These are phyloP conservation scores for Colletotrichum coccodes DNA, from an alignment of 2,329 filamentous ascomycete genomes.

Conservation along the genomic window DNA sequence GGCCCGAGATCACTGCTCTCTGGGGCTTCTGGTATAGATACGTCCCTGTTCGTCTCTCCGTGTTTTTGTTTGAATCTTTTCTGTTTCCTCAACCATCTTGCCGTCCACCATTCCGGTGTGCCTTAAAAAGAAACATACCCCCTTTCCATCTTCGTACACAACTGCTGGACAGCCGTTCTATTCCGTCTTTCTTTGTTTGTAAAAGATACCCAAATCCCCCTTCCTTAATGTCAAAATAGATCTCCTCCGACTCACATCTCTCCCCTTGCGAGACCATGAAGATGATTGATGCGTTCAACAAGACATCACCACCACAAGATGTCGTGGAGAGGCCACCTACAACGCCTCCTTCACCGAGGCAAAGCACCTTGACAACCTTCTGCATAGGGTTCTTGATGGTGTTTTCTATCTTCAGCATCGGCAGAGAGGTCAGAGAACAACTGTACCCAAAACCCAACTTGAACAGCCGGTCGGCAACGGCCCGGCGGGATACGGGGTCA, in stretches of 20 bases:
- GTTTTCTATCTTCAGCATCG: constrained; percentile 27
- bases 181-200: neutral
- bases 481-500: neutral
- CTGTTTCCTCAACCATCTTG: constrained; percentile 1
- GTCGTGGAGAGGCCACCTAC: neutral
- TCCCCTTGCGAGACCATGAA: neutral
- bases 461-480: neutral
- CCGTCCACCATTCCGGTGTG: neutral
- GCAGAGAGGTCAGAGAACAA: constrained; percentile 18
- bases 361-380: neutral
- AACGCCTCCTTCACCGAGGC: neutral
- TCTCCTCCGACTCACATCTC: too few relatives aligned
- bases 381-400: constrained; percentile 25
- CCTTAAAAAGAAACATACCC: neutral
- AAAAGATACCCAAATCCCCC: neutral
- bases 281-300: constrained; percentile 12
- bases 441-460: neutral
- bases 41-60: neutral
- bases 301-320: constrained; percentile 6
- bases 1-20: neutral
- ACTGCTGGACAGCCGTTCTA: constrained; percentile 6
- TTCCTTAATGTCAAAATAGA: constrained; percentile 14
- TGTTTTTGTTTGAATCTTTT: neutral
- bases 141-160: neutral
- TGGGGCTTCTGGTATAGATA: constrained; percentile 7